phyloP scores from a whole-genome alignment of 2,329 filamentous ascomycete genomes.

The Alternaria solani region DNA sequence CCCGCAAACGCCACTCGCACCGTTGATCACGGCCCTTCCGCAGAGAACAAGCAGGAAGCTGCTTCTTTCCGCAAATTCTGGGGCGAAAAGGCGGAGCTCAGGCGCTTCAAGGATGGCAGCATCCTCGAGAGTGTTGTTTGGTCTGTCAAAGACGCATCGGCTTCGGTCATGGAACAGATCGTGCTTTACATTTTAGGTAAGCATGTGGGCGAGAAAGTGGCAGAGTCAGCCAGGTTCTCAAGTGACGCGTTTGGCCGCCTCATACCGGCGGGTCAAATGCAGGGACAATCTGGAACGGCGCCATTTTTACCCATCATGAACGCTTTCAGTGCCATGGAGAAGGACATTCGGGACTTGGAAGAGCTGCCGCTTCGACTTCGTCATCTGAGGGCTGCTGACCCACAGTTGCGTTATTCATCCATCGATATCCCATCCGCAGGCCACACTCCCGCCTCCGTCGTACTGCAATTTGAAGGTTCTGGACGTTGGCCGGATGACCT shows the following conservation, averaged over 20 bases:
- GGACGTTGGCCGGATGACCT: constrained; percentile 93
- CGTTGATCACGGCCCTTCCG: constrained; percentile 87
- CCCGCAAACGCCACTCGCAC: constrained; percentile 74
- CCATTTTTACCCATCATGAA: constrained; percentile 74
- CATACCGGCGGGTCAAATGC: constrained; percentile 49
- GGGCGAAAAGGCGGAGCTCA: constrained; percentile 91
- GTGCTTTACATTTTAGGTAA: constrained; percentile 72
- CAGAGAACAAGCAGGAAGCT: constrained; percentile 84
- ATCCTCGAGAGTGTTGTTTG: constrained; percentile 93
- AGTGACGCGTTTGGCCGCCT: constrained; percentile 58
- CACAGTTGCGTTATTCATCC: constrained; percentile 78
- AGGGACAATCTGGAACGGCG: constrained; percentile 52
- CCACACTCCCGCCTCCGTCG: constrained; percentile 72
- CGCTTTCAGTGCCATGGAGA: constrained; percentile 76
- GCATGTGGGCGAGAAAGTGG: constrained; percentile 70
- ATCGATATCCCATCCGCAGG: constrained; percentile 62
- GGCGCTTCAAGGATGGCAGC: constrained; percentile 93
- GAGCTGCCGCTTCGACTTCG: constrained; percentile 87
- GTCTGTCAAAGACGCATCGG: constrained; percentile 67
- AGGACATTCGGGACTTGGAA: constrained; percentile 77
- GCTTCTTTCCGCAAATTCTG: constrained; percentile 88
- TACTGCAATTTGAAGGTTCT: constrained; percentile 92
- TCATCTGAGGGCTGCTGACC: constrained; percentile 76
- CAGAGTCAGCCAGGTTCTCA: constrained; percentile 57
- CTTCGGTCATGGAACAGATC: constrained; percentile 80